These are phyloP conservation scores for Xylariales sp. DNA, from an alignment of 2,329 filamentous ascomycete genomes.

Conservation along the genomic window DNA sequence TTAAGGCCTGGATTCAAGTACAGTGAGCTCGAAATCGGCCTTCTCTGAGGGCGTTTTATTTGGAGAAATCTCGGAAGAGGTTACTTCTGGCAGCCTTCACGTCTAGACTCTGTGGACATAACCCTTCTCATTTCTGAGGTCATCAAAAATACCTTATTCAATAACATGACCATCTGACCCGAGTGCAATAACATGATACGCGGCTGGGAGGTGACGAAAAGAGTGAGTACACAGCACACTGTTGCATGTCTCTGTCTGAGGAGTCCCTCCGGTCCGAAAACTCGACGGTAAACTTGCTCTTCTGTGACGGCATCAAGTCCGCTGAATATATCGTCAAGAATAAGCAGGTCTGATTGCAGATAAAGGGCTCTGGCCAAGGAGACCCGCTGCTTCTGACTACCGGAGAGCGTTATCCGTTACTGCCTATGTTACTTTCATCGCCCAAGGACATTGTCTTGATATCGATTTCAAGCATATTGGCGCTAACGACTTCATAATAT, in stretches of 20 bases:
- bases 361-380: slow-evolving; percentile 30
- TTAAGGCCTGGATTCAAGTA: not conserved
- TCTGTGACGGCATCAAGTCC: slow-evolving; percentile 30
- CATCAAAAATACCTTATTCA: slow-evolving; percentile 38
- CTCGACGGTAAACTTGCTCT: slow-evolving; percentile 24
- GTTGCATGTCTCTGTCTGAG: slow-evolving; percentile 19
- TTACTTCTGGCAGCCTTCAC: slow-evolving; percentile 14
- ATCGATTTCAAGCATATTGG: slow-evolving; percentile 21
- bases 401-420: slow-evolving; percentile 41
- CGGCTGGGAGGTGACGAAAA: slow-evolving; percentile 32
- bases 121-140: slow-evolving; percentile 25
- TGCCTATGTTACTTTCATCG: slow-evolving; percentile 37
- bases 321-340: slow-evolving; percentile 33
- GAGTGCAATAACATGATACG: slow-evolving; percentile 44
- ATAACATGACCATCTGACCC: slow-evolving; percentile 32
- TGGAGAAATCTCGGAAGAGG: slow-evolving; percentile 3
- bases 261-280: slow-evolving; percentile 25
- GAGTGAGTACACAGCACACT: slow-evolving; percentile 34
- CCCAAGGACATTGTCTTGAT: slow-evolving; percentile 29
- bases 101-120: slow-evolving; percentile 19
- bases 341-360: slow-evolving; percentile 21
- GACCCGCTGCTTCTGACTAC: slow-evolving; percentile 41
- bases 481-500: slow-evolving; percentile 24
- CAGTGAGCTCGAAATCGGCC: no score
- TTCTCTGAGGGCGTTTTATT: not conserved